These are phyloP conservation scores for Magnaporthiopsis poae DNA, from an alignment of 2,329 filamentous ascomycete species.

Conservation along the genomic window DNA sequence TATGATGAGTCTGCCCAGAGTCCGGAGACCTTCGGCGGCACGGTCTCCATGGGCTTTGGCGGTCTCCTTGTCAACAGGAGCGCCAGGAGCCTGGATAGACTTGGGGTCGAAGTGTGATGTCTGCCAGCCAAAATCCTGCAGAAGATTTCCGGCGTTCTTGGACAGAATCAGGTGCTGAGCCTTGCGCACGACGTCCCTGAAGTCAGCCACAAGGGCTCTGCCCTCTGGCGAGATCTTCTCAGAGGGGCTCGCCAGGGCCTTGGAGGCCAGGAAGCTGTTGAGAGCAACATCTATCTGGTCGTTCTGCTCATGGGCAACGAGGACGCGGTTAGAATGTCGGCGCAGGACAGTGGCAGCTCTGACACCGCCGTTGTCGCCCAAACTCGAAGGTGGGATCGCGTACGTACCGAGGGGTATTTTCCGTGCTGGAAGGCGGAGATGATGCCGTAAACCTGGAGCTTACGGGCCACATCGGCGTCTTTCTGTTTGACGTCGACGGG, in stretches of 20 bases:
- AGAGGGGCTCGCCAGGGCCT: constrained; percentile 59
- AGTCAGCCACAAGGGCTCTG: constrained; percentile 63
- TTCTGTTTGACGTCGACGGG: constrained; percentile 65
- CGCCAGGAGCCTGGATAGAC: constrained; percentile 50
- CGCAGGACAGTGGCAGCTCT: background rate
- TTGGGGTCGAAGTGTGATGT: constrained; percentile 64
- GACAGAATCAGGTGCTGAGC: constrained; percentile 76
- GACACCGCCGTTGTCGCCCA: no score
- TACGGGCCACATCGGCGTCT: constrained; percentile 81
- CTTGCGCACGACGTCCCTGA: constrained; percentile 70
- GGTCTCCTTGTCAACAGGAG: constrained; percentile 63
- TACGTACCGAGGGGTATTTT: constrained; percentile 75
- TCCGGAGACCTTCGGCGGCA: constrained; percentile 74
- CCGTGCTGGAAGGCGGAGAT: constrained; percentile 72
- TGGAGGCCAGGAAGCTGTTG: constrained; percentile 73
- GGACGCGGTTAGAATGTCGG: background rate
- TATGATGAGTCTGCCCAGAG: constrained; percentile 77
- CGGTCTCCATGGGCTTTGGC: constrained; percentile 76
- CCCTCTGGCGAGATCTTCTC: constrained; percentile 74
- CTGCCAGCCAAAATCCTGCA: constrained; percentile 97
- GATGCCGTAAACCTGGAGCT: constrained; percentile 92
- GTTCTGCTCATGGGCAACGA: constrained; percentile 40
- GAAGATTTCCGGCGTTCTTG: constrained; percentile 88
- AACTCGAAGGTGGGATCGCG: background rate
- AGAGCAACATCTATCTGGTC: constrained; percentile 91